Percentiles rank a stretch among this genome's conserved stretches.
Conservation (phyloP, 495 filamentous ascomycete species). For the Aspergillus wentii region DNA sequence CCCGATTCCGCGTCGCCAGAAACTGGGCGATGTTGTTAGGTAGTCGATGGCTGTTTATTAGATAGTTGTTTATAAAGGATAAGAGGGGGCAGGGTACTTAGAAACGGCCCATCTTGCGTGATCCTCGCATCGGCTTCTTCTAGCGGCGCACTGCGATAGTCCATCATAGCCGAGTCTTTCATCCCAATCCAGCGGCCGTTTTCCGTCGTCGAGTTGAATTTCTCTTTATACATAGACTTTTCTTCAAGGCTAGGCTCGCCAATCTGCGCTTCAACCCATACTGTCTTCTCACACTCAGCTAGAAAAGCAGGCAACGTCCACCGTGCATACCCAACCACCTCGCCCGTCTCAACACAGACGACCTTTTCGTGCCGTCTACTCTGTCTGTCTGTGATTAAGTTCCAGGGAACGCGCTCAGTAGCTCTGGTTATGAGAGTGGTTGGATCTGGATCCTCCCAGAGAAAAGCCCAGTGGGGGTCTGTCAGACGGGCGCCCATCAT, state of each 20-base stretch:
- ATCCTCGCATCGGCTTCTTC: constrained; percentile 4
- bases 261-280: too few species aligned
- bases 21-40: constrained; percentile 9
- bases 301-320: too few species aligned
- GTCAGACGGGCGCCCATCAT: constrained; percentile 12
- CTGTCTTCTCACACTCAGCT: too few species aligned
- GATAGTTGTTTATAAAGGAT: neutral
- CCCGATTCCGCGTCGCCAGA: constrained; percentile 9
- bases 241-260: too few species aligned
- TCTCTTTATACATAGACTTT: too few species aligned
- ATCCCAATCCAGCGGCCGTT: constrained; percentile 2
- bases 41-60: constrained; percentile 6
- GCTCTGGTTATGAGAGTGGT: neutral
- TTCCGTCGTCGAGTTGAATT: constrained; percentile 4
- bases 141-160: constrained; percentile 6
- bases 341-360: too few species aligned
- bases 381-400: neutral
- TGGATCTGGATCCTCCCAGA: constrained; percentile 2
- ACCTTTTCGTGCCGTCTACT: too few species aligned
- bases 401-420: constrained; percentile 2
- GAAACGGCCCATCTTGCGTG: constrained; percentile 3
- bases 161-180: neutral
- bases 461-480: constrained; percentile 7
- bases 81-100: constrained; percentile 3
- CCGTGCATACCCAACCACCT: too few species aligned